A percentile compares a stretch with the other conserved stretches of the same genome.
These are phyloP conservation scores for Venturia carpophila DNA, from an alignment of 2,329 filamentous ascomycete species.

Conservation along the genomic window DNA sequence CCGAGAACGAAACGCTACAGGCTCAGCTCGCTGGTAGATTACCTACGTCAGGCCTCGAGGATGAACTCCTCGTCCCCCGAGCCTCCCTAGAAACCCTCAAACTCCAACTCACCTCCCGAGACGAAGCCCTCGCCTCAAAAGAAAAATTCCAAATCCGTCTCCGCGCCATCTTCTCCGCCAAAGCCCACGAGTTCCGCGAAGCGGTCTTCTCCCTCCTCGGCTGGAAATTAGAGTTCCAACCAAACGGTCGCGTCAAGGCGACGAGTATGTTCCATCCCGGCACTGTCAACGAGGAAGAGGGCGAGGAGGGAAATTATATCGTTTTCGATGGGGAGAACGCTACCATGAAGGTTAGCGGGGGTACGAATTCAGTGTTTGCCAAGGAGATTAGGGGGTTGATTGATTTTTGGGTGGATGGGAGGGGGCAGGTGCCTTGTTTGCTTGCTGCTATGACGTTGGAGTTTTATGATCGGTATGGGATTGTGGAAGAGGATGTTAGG, in stretches of 20 bases:
- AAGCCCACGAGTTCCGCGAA: conserved; percentile 90
- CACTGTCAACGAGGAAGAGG: conserved; percentile 49
- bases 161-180: conserved; percentile 86
- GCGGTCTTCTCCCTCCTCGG: conserved; percentile 86
- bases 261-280: conserved; percentile 73
- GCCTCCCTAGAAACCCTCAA: conserved; percentile 68
- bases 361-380: conserved; percentile 79
- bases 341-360: conserved; percentile 96
- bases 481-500: conserved; percentile 10
- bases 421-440: conserved; percentile 90
- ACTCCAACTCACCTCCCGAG: conserved; percentile 60
- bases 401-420: conserved; percentile 90
- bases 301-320: conserved; percentile 51
- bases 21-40: conserved; percentile 48
- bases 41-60: conserved; percentile 24
- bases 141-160: conserved; percentile 80
- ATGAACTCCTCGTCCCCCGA: conserved; percentile 59
- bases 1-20: conserved; percentile 78
- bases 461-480: conserved; percentile 62
- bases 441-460: conserved; percentile 84
- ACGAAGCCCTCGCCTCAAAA: conserved; percentile 46
- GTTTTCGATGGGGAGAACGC: conserved; percentile 90
- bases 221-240: conserved; percentile 92
- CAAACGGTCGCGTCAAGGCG: conserved; percentile 92
- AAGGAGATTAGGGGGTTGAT: conserved; percentile 77